These are phyloP conservation scores for Sclerotinia nivalis DNA, from an alignment of 2,329 filamentous ascomycete genomes.

Conservation along the genomic window DNA sequence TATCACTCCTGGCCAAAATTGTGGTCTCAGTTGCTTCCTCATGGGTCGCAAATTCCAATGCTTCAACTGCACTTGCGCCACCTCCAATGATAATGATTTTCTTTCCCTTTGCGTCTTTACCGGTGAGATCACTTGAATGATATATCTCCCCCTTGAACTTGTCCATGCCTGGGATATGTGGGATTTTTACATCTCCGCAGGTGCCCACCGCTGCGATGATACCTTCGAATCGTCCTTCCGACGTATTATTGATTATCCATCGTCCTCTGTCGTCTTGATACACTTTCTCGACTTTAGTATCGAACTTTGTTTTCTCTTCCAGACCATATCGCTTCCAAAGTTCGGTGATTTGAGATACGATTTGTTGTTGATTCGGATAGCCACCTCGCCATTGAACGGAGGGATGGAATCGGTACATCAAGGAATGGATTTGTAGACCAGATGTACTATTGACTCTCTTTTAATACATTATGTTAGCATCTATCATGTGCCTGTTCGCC, in stretches of 20 bases:
- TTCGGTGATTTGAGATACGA: slow-evolving; percentile 68
- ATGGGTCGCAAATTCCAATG: slow-evolving; percentile 73
- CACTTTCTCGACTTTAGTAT: slow-evolving; percentile 67
- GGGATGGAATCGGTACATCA: slow-evolving; percentile 89
- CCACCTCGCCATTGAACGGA: slow-evolving; percentile 71
- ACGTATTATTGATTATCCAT: slow-evolving; percentile 76
- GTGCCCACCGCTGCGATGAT: slow-evolving; percentile 77
- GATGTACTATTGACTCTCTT: slow-evolving; percentile 80
- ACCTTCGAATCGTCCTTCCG: slow-evolving; percentile 74
- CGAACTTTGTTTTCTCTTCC: slow-evolving; percentile 69
- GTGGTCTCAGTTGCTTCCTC: slow-evolving; percentile 67
- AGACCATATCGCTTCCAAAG: slow-evolving; percentile 77
- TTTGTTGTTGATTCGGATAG: slow-evolving; percentile 77
- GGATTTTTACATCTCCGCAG: slow-evolving; percentile 76
- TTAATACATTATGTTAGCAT: background rate
- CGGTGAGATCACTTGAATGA: slow-evolving; percentile 75
- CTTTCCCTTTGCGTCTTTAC: slow-evolving; percentile 71
- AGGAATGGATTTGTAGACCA: slow-evolving; percentile 76
- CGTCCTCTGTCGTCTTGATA: slow-evolving; percentile 67
- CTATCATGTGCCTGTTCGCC: background rate
- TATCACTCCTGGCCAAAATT: slow-evolving; percentile 75
- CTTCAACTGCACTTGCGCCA: slow-evolving; percentile 79
- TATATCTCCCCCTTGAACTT: slow-evolving; percentile 70
- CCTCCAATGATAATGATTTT: slow-evolving; percentile 75
- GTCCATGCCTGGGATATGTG: slow-evolving; percentile 68